Base-by-base conservation (phyloP, 148 eudicot species). In the Euryodendron excelsum region DNA sequence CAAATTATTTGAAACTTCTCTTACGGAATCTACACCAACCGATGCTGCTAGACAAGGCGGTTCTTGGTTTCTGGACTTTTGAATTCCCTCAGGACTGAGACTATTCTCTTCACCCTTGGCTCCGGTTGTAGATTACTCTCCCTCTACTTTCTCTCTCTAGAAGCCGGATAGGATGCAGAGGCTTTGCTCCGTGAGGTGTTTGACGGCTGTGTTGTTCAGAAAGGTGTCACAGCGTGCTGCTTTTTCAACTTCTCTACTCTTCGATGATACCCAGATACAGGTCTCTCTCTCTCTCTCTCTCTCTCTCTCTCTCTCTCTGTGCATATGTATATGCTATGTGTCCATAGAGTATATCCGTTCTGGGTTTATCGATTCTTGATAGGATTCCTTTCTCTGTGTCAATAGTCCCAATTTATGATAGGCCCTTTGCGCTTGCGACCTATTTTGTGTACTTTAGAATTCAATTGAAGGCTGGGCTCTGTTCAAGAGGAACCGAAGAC, bases 261-360 rank as follows among this genome's bases (percentile, higher is more conserved):
- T 93, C 50, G 99, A 96, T 86, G 98, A 93, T 80, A 96, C 98
- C 27, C 97, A 90, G 67, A 88, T 73, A 12, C 99, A 96, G 99
- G 99, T 92, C 4, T n/a, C 3, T 25, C 27, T 13, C 66, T 21
- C 28, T 36, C 31, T 62, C 17, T 50, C 44, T 37, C 28, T 34
- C 31, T 5, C 3, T 60, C 6, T 41, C 4, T 45, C 6, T 48
- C 1, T 45, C 3, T 76, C 10, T 56, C 15, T 36, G 36, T 7
- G 60, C 15, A 4, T 47, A 31, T 11, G 39, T 58, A 44, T 50
- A 11, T 41, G n/a, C 15, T 48, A 48, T 48, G 52, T 13, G 10
- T 48, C 3, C 52, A 48, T 12, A 48, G 52, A 48, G 15, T n/a
- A 7, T 4, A 3, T 5, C 11, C 21, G 7, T 65, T 36, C 0